Evolutionary conservation across 2,329 filamentous ascomycete species (phyloP).

Genomic region (Arthrobotrys conoides): DNA sequence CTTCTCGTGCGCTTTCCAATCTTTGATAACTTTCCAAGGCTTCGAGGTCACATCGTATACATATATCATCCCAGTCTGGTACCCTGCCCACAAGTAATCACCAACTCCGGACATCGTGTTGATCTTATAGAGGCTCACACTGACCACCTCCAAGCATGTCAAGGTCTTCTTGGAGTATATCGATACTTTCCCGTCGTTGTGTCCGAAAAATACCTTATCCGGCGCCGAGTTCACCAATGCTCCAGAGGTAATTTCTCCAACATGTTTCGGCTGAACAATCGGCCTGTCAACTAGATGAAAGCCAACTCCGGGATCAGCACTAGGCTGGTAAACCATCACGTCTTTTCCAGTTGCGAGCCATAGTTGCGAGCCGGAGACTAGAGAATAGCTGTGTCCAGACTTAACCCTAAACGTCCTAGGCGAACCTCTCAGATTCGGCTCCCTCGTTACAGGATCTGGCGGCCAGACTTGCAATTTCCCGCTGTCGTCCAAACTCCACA

Average conservation of each 20-base stretch:
- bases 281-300: conserved; percentile 83
- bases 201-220: conserved; percentile 88
- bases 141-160: conserved; percentile 82
- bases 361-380: conserved; percentile 85
- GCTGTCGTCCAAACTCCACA: conserved; percentile 94
- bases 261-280: conserved; percentile 76
- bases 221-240: conserved; percentile 80
- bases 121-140: conserved; percentile 94
- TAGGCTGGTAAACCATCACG: conserved; percentile 85
- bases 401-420: conserved; percentile 84
- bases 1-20: conserved; percentile 91
- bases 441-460: conserved; percentile 78
- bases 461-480: conserved; percentile 90
- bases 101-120: conserved; percentile 86
- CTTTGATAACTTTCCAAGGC: conserved; percentile 93
- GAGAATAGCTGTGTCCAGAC: conserved; percentile 86
- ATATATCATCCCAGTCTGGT: conserved; percentile 92
- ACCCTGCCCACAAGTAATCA: conserved; percentile 89
- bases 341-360: conserved; percentile 93
- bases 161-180: conserved; percentile 83
- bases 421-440: conserved; percentile 80
- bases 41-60: conserved; percentile 86
- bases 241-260: conserved; percentile 89
- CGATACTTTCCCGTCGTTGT: conserved; percentile 92
- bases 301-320: conserved; percentile 75